Evolutionary conservation across 2,329 filamentous ascomycete genomes (phyloP).

Genomic region (Thermomyces lanuginosus): DNA sequence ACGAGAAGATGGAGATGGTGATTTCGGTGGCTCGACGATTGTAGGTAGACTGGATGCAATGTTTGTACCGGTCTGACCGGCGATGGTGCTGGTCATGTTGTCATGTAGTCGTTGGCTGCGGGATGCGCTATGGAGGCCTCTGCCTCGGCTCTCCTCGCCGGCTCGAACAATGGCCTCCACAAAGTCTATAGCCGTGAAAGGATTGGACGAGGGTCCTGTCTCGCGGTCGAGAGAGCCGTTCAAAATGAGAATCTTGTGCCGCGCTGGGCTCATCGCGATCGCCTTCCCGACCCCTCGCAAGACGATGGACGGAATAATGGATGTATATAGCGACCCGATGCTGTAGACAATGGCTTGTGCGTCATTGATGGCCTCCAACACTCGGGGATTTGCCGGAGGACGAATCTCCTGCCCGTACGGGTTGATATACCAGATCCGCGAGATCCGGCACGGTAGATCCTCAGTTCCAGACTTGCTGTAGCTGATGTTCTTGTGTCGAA

Average conservation of each 20-base stretch:
- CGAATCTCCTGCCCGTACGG: constrained; percentile 94
- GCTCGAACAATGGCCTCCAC: constrained; percentile 63
- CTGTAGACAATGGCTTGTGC: constrained; percentile 67
- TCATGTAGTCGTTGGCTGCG: constrained; percentile 1
- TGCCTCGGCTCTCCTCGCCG: constrained; percentile 48
- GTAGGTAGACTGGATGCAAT: constrained; percentile 2
- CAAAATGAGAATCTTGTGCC: constrained; percentile 65
- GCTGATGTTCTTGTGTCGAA: constrained; percentile 64
- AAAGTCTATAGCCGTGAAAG: constrained; percentile 66
- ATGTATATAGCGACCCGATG: constrained; percentile 88
- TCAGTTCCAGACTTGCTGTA: constrained; percentile 70
- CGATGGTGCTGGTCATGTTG: not conserved
- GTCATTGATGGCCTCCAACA: constrained; percentile 48
- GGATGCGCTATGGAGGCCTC: constrained; percentile 9
- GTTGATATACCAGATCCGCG: constrained; percentile 91
- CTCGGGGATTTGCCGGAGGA: constrained; percentile 66
- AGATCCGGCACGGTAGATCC: constrained; percentile 61
- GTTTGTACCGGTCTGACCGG: constrained; percentile 1
- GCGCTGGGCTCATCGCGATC: constrained; percentile 34
- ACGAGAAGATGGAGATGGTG: constrained; percentile 3
- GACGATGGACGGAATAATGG: constrained; percentile 67
- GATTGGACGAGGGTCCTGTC: constrained; percentile 51
- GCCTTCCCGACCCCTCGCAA: constrained; percentile 58
- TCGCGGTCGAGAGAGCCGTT: constrained; percentile 77
- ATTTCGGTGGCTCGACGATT: constrained; percentile 5